These are phyloP conservation scores for Hymenoscyphus scutula DNA, from an alignment of 2,329 filamentous ascomycete species.

Conservation along the genomic window DNA sequence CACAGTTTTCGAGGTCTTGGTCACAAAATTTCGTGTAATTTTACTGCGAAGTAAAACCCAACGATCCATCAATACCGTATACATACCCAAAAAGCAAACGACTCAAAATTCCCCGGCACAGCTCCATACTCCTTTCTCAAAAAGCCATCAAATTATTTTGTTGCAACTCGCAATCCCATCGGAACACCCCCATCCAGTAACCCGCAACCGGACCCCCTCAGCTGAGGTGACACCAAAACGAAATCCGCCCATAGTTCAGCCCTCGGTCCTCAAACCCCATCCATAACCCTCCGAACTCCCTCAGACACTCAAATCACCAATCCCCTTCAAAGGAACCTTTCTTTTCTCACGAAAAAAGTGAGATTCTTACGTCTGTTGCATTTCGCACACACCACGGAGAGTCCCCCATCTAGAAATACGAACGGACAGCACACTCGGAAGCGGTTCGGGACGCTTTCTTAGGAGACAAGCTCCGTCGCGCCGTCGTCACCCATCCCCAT, in stretches of 20 bases:
- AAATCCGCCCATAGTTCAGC: background rate
- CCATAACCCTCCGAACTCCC: background rate
- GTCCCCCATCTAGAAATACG: background rate
- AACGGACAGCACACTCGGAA: too few species aligned
- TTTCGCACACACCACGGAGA: conserved; percentile 1
- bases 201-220: background rate
- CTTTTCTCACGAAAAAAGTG: background rate
- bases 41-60: too few species aligned
- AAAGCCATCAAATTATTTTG: conserved; percentile 1
- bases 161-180: conserved; percentile 10
- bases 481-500: too few species aligned
- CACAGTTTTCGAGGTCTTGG: too few species aligned
- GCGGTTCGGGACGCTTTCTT: too few species aligned
- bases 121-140: background rate
- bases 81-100: background rate
- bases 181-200: conserved; percentile 10
- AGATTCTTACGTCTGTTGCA: background rate
- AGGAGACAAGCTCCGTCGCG: too few species aligned
- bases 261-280: background rate
- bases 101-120: background rate
- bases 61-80: too few species aligned
- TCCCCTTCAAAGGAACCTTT: background rate
- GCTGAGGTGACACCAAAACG: background rate
- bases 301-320: background rate
- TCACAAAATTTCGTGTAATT: too few species aligned